Percentiles rank a stretch among this genome's conserved stretches.
Conservation (phyloP, 371 early-diverging fungal genomes). For the Apophysomyces trapeziformis region DNA sequence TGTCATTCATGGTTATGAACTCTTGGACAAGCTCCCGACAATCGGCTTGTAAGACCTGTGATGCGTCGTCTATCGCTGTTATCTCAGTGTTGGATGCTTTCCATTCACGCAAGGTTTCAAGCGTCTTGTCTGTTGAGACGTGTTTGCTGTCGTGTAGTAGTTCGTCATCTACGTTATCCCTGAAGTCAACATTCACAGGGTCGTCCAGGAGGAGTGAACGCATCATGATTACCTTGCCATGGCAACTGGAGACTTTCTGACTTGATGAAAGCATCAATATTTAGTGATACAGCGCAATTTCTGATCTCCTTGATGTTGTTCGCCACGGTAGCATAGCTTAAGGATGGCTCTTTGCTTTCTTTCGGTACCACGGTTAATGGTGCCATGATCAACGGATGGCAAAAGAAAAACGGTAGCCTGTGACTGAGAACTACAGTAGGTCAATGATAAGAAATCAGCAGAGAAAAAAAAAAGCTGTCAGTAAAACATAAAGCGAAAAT, state of each 20-base stretch:
- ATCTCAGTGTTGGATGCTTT: not conserved
- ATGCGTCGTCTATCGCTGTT: not conserved
- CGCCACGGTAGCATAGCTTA: constrained; percentile 1
- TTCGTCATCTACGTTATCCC: too few species aligned
- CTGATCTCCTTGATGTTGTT: constrained; percentile 6
- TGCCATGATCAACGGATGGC: not conserved
- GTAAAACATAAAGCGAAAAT: too few species aligned
- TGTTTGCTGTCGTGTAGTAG: not conserved
- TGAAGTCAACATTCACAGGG: not conserved
- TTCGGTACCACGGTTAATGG: not conserved
- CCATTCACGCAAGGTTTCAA: not conserved
- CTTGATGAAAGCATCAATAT: not conserved
- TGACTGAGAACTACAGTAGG: too few species aligned
- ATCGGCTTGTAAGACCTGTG: not conserved
- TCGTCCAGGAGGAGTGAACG: not conserved
- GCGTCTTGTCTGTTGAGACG: not conserved
- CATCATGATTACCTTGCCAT: not conserved
- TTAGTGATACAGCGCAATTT: not conserved
- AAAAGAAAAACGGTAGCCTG: too few species aligned
- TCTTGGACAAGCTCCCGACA: not conserved
- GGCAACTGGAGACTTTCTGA: not conserved
- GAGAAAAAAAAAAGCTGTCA: too few species aligned
- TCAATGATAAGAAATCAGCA: too few species aligned
- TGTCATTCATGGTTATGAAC: not conserved
- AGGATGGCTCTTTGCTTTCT: not conserved